Evolutionary conservation across 441 rosid species (phyloP).

Genomic region (Populus hybrid): DNA sequence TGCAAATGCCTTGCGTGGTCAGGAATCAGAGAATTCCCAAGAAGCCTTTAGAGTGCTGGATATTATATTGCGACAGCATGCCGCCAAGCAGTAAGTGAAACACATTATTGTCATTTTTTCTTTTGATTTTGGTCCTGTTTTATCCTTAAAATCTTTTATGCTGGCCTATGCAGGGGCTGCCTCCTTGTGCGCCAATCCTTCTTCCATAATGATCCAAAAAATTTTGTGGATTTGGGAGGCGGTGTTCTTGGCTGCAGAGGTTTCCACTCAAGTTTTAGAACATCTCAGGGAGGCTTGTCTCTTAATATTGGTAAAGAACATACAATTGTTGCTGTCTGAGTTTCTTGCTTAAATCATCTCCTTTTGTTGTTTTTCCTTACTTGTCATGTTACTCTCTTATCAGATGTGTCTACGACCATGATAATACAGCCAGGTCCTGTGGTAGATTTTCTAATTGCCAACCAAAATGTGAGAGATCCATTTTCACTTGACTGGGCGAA

Average conservation of each 20-base stretch:
- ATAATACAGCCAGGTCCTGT: slow-evolving; percentile 82
- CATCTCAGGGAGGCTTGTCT: slow-evolving; percentile 62
- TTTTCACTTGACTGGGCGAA: slow-evolving; percentile 61
- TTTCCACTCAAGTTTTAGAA: slow-evolving; percentile 61
- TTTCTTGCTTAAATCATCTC: background rate
- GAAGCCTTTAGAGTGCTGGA: slow-evolving; percentile 63
- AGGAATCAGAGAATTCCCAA: slow-evolving; percentile 61
- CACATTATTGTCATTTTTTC: background rate
- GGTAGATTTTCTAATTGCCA: slow-evolving; percentile 61
- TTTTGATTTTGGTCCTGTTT: background rate
- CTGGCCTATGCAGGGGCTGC: slow-evolving; percentile 45
- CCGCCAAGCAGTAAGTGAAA: slow-evolving; percentile 49
- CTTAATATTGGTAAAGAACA: slow-evolving; percentile 46
- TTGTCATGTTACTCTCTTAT: background rate
- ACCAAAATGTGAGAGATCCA: slow-evolving; percentile 64
- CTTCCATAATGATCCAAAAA: slow-evolving; percentile 51
- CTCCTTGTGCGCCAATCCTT: slow-evolving; percentile 68
- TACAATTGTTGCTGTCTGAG: background rate
- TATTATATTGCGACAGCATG: slow-evolving; percentile 60
- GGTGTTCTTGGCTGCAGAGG: slow-evolving; percentile 69
- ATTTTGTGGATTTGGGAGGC: slow-evolving; percentile 48
- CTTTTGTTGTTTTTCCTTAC: background rate
- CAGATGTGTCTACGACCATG: slow-evolving; percentile 89
- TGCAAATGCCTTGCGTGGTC: slow-evolving; percentile 53
- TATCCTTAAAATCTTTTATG: background rate